Evolutionary conservation across 2,329 filamentous ascomycete species (phyloP), one percentile per base, ranked within the genome.

Genomic region (Periconia macrospinosa): DNA sequence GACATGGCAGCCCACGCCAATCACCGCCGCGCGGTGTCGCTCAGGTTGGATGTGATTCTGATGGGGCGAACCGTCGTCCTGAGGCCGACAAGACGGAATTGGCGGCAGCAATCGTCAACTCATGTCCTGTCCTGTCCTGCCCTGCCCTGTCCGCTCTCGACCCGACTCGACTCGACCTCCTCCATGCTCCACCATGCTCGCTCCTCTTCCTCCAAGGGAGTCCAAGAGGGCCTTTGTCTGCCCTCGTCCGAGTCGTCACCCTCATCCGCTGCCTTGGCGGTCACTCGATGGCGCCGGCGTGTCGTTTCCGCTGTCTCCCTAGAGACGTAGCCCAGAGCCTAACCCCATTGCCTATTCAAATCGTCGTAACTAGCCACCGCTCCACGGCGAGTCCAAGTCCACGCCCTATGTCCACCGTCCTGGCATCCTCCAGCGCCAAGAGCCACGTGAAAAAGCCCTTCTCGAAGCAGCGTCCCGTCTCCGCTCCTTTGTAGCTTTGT

Each of bases 1-100:
- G 54, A 51, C 49, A 56, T 52, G 47, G 53, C 40, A 49, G 44
- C 53, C 53, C 50, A 49, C 45, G 18, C 67, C 63, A 67, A 68
- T 68, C 61, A 66, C 52, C 49, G 48, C 35, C 11, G 33, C 11
- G 33, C 14, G 11, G 45, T 47, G 45, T 30, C 47, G 23, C 35
- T 46, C 49, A 33, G 30, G 33, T 37, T 6, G 33, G 33, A 37
- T n/a, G 33, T 37, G 33, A 37, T 14, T 37, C 11, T 37, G 11
- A 37, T 37, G 33, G 11, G 7, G 33, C 33, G 50, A 47, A 43
- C 35, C 23, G 23, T 27, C 23, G 52, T 61, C 62, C 59, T 63
- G 51, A 62, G 54, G 54, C 57, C 50, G 52, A 61, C 65, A 65
- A 65, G 66, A 66, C 64, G 64, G 67, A 55, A 58, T 60, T 41